These are phyloP conservation scores for Rhodosporidiobolus sp. DNA, from an alignment of 768 basidiomycete genomes.

Conservation along the genomic window DNA sequence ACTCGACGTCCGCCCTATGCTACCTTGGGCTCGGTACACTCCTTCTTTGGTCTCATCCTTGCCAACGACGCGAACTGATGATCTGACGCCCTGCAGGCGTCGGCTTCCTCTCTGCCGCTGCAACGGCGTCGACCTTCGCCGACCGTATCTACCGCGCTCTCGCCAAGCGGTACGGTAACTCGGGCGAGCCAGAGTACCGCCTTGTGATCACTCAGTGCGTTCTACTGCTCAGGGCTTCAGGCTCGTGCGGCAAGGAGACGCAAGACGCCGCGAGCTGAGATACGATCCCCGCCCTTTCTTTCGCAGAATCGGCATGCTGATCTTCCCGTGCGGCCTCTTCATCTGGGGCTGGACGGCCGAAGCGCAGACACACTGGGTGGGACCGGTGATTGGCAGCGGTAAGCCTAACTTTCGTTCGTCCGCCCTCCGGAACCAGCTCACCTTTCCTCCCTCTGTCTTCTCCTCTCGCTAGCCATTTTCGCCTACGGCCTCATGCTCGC, in stretches of 20 bases:
- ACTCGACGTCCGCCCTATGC: neutral
- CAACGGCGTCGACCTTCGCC: neutral
- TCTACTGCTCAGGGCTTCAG: too few relatives aligned
- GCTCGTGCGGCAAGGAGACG: too few relatives aligned
- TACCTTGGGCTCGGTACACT: constrained; percentile 12
- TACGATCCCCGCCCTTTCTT: too few relatives aligned
- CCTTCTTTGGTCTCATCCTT: neutral
- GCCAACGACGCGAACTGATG: neutral
- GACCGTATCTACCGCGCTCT: constrained; percentile 7
- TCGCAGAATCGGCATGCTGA: constrained; percentile 9
- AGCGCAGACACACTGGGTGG: constrained; percentile 2
- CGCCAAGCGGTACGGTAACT: neutral
- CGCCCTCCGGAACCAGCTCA: too few relatives aligned
- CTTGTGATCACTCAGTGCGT: constrained; percentile 15
- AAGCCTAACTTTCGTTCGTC: neutral
- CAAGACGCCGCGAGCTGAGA: neutral
- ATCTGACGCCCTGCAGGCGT: neutral
- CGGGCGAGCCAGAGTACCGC: constrained; percentile 16
- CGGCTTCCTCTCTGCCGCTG: constrained; percentile 4
- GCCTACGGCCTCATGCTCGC: constrained; percentile 3
- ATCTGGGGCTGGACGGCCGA: constrained; percentile 21
- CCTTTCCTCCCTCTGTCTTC: neutral
- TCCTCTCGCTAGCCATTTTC: neutral
- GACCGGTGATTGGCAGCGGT: neutral
- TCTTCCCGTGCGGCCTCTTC: constrained; percentile 12